Conservation (phyloP, 495 filamentous ascomycete species). For the Tuber umbilicatum region DNA sequence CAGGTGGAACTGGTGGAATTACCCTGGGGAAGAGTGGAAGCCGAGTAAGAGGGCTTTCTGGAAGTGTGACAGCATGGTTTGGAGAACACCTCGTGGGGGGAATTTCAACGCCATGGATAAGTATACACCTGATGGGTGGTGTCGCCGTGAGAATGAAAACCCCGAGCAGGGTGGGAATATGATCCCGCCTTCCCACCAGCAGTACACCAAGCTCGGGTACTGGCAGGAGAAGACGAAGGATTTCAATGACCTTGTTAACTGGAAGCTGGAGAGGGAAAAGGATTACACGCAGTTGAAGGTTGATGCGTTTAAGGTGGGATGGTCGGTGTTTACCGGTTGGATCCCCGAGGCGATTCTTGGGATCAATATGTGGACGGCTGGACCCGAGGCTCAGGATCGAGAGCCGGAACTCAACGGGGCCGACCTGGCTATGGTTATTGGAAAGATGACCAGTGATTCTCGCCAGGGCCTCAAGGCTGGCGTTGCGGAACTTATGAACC, state of each 20-base stretch:
- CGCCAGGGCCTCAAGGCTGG: conserved; percentile 20
- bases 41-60: not conserved
- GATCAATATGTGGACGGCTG: conserved; percentile 21
- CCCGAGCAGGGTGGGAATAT: conserved; percentile 13
- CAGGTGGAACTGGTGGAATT: conserved; percentile 22
- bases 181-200: conserved; percentile 18
- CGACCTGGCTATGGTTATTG: conserved; percentile 23
- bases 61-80: conserved; percentile 14
- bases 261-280: conserved; percentile 18
- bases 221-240: conserved; percentile 26
- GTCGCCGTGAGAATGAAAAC: conserved; percentile 16
- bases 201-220: conserved; percentile 17
- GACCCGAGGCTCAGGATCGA: conserved; percentile 16
- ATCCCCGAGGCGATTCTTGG: conserved; percentile 19
- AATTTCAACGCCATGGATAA: conserved; percentile 23
- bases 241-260: conserved; percentile 18
- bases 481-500: conserved; percentile 22
- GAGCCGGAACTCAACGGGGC: conserved; percentile 13
- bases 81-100: conserved; percentile 14
- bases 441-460: conserved; percentile 19
- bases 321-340: conserved; percentile 31
- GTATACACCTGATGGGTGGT: conserved; percentile 18
- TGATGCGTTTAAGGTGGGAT: conserved; percentile 16
- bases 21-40: conserved; percentile 6
- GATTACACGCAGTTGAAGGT: conserved; percentile 14